Evolutionary conservation across 2,329 filamentous ascomycete species (phyloP).

Genomic region (Fusarium sp.): DNA sequence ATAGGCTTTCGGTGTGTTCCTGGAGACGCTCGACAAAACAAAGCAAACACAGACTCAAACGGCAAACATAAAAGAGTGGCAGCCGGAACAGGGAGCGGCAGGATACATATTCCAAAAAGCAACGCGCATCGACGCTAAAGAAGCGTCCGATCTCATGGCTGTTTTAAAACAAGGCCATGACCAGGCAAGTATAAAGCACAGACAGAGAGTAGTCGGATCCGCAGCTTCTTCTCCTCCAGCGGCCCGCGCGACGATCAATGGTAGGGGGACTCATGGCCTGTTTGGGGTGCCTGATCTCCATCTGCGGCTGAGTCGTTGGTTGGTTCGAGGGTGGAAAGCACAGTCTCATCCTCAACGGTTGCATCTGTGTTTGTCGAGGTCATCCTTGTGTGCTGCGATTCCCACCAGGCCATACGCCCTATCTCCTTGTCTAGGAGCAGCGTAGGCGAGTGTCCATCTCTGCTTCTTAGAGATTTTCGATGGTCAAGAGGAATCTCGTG

Average conservation of each 20-base stretch:
- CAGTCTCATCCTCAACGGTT: background rate
- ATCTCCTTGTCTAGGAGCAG: background rate
- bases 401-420: too few relatives aligned
- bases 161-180: background rate
- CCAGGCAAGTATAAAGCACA: conserved; percentile 16
- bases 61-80: background rate
- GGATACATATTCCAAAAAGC: conserved; percentile 29
- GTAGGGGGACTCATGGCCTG: background rate
- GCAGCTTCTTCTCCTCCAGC: conserved; percentile 20
- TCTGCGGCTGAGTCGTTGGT: conserved; percentile 6
- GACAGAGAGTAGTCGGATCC: conserved; percentile 33
- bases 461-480: background rate
- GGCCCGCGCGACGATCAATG: conserved; percentile 29
- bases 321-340: background rate
- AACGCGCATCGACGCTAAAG: conserved; percentile 21
- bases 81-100: conserved; percentile 3
- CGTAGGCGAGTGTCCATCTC: background rate
- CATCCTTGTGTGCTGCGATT: background rate
- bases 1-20: background rate
- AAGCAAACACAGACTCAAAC: background rate
- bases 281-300: too few relatives aligned
- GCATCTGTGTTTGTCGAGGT: background rate
- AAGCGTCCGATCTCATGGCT: conserved; percentile 14
- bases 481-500: background rate
- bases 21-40: background rate